A percentile compares a stretch with the other conserved stretches of the same genome.
Evolutionary conservation across 495 filamentous ascomycete genomes (phyloP).

Genomic region (Hyaloscypha bicolor): DNA sequence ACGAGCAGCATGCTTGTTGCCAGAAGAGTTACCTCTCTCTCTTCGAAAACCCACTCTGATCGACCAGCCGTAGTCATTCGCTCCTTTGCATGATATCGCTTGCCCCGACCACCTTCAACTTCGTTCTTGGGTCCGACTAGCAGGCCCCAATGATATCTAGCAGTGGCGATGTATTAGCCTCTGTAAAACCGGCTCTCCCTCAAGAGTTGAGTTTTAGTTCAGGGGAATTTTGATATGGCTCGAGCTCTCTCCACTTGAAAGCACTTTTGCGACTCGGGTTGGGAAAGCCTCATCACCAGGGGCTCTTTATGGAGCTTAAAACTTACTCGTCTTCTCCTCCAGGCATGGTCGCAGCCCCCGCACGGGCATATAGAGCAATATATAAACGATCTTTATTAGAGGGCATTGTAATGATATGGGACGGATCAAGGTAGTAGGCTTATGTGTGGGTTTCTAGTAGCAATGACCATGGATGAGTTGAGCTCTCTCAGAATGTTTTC

Average conservation of each 20-base stretch:
- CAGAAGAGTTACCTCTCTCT: conserved; percentile 31
- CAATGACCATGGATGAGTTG: too few relatives aligned
- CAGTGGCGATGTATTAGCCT: background rate
- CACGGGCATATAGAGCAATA: too few relatives aligned
- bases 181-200: background rate
- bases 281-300: background rate
- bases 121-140: conserved; percentile 44
- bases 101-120: conserved; percentile 27
- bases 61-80: background rate
- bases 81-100: conserved; percentile 42
- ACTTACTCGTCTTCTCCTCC: background rate
- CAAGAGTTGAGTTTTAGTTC: background rate
- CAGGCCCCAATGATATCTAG: conserved; percentile 41
- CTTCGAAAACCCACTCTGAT: conserved; percentile 40
- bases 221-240: background rate
- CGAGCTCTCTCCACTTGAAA: background rate
- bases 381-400: too few relatives aligned
- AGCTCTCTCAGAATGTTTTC: too few relatives aligned
- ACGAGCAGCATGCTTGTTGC: conserved; percentile 43
- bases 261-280: background rate
- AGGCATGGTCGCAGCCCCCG: too few relatives aligned
- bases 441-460: too few relatives aligned
- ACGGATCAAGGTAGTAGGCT: too few relatives aligned
- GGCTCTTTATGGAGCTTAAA: background rate
- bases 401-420: too few relatives aligned